Evolutionary conservation across 1,139 yeast species (phyloP), one percentile per base, ranked within the genome.

Genomic region (Suhomyces atakaporum): DNA sequence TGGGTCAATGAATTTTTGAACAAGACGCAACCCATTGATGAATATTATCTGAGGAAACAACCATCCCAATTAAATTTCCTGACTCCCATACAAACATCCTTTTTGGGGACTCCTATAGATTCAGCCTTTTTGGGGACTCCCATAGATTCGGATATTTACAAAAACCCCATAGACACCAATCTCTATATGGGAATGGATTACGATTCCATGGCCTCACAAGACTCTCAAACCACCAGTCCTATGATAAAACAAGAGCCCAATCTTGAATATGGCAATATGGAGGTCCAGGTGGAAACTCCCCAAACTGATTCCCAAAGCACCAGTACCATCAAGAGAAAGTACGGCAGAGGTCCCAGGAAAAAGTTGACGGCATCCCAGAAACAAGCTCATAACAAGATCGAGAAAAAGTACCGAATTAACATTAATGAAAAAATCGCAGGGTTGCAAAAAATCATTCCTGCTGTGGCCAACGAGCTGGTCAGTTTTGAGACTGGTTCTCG

Each of bases 361-460:
- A 72, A 80, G 56, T 58, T 79, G 39, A 78, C 84, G 3, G 67
- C 71, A 5, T 70, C 74, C 43, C 88, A 82, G 59, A 80, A 81
- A 47, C 79, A 79, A 50, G 87, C 87, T 0, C 89, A 83, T 53
- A 81, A 81, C 57, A 77, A 77, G 53, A 81, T 81, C 44, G 88
- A 78, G 53, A 81, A 82, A 54, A 76, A 81, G 46, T 83, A 83
- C 58, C 66, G 90, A 54, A 81, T 81, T 40, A 83, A 81, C 55
- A 82, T 83, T 51, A 83, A 82, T 56, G 79, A 84, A 13, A 82
- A 81, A 57, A 82, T 83, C 41, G 84, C 84, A 8, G 79, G 79
- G 15, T 59, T 81, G 36, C 85, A 79, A 51, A 74, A 75, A 46
- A 65, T 81, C 14, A 81, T 82, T 19, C 87, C 87, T 10, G 76